Evolutionary conservation across 2,329 filamentous ascomycete genomes (phyloP), one percentile per base, ranked within the genome.

Genomic region (Fusarium pseudonygamai): DNA sequence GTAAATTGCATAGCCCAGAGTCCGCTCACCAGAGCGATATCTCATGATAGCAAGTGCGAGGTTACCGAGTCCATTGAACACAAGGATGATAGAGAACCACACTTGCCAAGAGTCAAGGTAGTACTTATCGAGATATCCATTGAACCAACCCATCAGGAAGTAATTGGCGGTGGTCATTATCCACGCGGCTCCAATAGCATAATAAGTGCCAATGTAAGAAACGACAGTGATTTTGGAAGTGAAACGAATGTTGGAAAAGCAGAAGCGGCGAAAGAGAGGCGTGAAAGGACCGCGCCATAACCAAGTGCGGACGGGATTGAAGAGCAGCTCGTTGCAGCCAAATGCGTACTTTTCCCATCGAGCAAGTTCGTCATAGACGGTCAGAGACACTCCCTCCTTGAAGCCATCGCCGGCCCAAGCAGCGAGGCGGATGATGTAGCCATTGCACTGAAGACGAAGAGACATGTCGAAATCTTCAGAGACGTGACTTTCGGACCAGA

Each of bases 321-420:
- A 96, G 64, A 96, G 86, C 64, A 96, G 86, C 83, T 95, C 93
- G 80, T 93, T 93, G 83, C 93, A 95, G 42, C 93, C 93, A 77
- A 94, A 95, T 7, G 93, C 93, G 79, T 95, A 95, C 82, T 96
- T 96, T 79, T 96, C 93, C 93, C 93, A 96, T 64, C 93, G 91
- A 5, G 93, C 92, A 67, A 96, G 86, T 81, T 96, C 93, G 81
- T 96, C 93, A 79, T 96, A 95, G 15, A 96, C 93, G 1, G 93
- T 96, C 64, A 96, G 85, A 4, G 93, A 95, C 60, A 96, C 93
- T 73, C 93, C 93, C 80, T 96, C 93, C 80, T 94, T 92, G 85
- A 94, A 95, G 55, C 91, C 92, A n/a, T 92, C 90, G 42, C 91
- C 91, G 12, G 91, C 90, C 87, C 93, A 95, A 26, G 91, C 89